Percentiles rank a stretch among this genome's conserved stretches.
These are phyloP conservation scores for Colletotrichum godetiae DNA, from an alignment of 2,329 filamentous ascomycete species.

Conservation along the genomic window DNA sequence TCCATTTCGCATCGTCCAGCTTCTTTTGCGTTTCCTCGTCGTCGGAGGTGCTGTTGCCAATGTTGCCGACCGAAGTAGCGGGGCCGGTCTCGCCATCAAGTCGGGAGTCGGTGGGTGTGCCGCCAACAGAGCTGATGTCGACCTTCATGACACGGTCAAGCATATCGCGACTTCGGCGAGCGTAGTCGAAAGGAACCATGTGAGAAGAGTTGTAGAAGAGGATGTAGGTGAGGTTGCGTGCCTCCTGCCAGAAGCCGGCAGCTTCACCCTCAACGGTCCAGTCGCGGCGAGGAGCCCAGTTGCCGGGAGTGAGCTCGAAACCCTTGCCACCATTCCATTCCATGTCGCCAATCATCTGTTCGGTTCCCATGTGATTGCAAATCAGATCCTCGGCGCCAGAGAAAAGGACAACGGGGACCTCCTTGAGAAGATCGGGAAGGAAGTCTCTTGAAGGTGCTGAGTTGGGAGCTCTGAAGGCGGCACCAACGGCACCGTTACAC, in stretches of 20 bases:
- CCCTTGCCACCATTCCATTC: conserved; percentile 92
- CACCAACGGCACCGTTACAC: conserved; percentile 83
- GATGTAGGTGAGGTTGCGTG: conserved; percentile 94
- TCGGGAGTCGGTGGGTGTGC: conserved; percentile 78
- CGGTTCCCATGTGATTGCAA: conserved; percentile 96
- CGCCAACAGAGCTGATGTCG: conserved; percentile 90
- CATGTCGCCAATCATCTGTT: conserved; percentile 89
- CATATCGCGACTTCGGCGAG: conserved; percentile 91
- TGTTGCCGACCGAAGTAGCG: conserved; percentile 80
- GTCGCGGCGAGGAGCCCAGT: conserved; percentile 89
- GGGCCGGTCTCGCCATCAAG: conserved; percentile 88
- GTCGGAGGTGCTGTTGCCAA: conserved; percentile 69
- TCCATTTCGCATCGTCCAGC: conserved; percentile 87
- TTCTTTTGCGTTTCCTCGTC: conserved; percentile 75
- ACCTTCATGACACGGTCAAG: conserved; percentile 95
- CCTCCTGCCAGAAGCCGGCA: conserved; percentile 93
- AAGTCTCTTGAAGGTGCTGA: conserved; percentile 80
- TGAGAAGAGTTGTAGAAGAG: conserved; percentile 96
- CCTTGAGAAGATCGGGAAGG: conserved; percentile 80
- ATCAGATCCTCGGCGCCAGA: conserved; percentile 95
- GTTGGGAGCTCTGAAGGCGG: conserved; percentile 75
- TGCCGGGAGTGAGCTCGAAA: conserved; percentile 87
- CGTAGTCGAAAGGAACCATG: conserved; percentile 97
- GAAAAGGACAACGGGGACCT: conserved; percentile 87
- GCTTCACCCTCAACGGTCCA: conserved; percentile 93